Conservation (phyloP, 257 asterid species). For the Pogostemon cablin region DNA sequence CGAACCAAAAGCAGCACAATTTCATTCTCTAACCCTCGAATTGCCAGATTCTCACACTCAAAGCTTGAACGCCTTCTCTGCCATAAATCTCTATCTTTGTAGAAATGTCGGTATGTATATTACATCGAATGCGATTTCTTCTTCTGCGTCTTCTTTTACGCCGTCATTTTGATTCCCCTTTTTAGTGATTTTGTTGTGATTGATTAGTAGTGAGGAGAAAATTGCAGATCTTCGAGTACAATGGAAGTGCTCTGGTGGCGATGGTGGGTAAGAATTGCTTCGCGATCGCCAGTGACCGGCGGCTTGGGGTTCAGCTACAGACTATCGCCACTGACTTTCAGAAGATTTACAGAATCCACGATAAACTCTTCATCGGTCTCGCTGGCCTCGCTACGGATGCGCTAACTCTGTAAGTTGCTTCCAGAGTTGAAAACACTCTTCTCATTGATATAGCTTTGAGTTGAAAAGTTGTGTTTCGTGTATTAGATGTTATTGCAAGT, state of each 20-base stretch:
- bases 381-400: constrained; percentile 89
- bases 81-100: constrained; percentile 10
- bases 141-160: constrained; percentile 14
- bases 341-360: constrained; percentile 74
- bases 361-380: constrained; percentile 81
- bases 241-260: constrained; percentile 95
- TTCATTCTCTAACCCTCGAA: too few relatives aligned
- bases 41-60: background rate
- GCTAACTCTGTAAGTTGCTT: constrained; percentile 65
- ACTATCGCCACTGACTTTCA: constrained; percentile 87
- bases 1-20: background rate
- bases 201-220: background rate
- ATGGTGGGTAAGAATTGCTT: constrained; percentile 97
- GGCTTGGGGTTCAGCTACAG: constrained; percentile 90
- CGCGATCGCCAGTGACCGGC: constrained; percentile 90
- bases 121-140: background rate
- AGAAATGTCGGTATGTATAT: constrained; percentile 60
- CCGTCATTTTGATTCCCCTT: constrained; percentile 4
- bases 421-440: background rate
- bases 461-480: constrained; percentile 11
- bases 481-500: background rate
- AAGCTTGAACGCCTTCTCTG: constrained; percentile 9
- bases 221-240: constrained; percentile 89
- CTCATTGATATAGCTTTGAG: constrained; percentile 6
- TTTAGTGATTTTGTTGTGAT: constrained; percentile 6